Percentiles rank a stretch among this genome's conserved stretches.
Conservation (phyloP, 2,329 filamentous ascomycete species). For the Trichophyton verrucosum region DNA sequence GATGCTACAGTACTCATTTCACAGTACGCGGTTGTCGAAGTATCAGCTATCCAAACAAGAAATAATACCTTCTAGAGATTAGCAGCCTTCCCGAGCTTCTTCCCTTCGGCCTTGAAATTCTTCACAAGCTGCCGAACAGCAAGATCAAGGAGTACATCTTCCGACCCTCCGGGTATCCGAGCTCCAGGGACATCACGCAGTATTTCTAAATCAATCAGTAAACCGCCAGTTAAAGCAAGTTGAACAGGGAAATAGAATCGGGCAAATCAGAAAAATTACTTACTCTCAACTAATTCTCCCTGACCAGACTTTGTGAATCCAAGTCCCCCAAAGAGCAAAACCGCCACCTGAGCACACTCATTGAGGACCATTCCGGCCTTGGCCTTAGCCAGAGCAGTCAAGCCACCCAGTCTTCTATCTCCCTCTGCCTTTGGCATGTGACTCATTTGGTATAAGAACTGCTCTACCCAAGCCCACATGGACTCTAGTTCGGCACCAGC, state of each 20-base stretch:
- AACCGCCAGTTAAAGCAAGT: slow-evolving; percentile 17
- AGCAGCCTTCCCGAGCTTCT: slow-evolving; percentile 16
- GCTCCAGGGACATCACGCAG: slow-evolving; percentile 52
- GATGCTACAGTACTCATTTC: too few relatives aligned
- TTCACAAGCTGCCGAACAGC: slow-evolving; percentile 59
- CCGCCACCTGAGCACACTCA: slow-evolving; percentile 56
- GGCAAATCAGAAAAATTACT: slow-evolving; percentile 25
- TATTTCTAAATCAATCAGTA: slow-evolving; percentile 35
- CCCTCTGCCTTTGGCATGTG: slow-evolving; percentile 41
- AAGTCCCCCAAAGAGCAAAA: slow-evolving; percentile 61
- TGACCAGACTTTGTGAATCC: slow-evolving; percentile 58
- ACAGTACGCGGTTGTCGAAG: too few relatives aligned
- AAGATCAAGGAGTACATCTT: slow-evolving; percentile 61
- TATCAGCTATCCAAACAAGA: too few relatives aligned
- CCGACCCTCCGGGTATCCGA: slow-evolving; percentile 54
- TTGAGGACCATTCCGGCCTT: slow-evolving; percentile 59
- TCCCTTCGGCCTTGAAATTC: slow-evolving; percentile 40
- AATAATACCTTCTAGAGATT: neutral
- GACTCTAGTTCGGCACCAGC: slow-evolving; percentile 55
- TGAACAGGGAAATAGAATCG: slow-evolving; percentile 4
- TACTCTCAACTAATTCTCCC: slow-evolving; percentile 58
- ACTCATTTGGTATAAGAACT: slow-evolving; percentile 56
- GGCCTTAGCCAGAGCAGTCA: slow-evolving; percentile 61
- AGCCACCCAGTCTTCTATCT: slow-evolving; percentile 49
- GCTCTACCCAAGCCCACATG: slow-evolving; percentile 60